A percentile compares a stretch with the other conserved stretches of the same genome.
phyloP scores from a whole-genome alignment of 768 basidiomycete genomes.

The Xanthoconium stramineum region DNA sequence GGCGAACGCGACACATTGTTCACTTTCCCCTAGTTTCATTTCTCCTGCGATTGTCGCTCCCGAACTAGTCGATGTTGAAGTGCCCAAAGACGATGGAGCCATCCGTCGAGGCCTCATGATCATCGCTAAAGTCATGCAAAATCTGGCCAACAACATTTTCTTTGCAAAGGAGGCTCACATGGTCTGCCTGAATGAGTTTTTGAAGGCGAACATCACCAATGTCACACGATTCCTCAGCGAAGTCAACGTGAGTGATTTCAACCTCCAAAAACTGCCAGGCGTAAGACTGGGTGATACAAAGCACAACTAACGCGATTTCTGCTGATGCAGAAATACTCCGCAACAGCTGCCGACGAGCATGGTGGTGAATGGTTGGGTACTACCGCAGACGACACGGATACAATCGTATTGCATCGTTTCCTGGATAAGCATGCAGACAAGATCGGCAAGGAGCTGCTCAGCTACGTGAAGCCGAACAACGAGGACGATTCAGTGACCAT shows the following conservation, averaged over 20 bases:
- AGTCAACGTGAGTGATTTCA: slow-evolving; percentile 50
- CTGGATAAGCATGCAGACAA: slow-evolving; percentile 84
- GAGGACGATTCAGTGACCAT: slow-evolving; percentile 54
- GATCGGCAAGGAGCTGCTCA: slow-evolving; percentile 82
- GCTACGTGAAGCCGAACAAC: slow-evolving; percentile 55
- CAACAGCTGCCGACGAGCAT: slow-evolving; percentile 52
- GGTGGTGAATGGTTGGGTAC: slow-evolving; percentile 71
- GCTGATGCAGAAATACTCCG: slow-evolving; percentile 40
- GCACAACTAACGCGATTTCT: background rate
- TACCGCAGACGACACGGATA: slow-evolving; percentile 81
- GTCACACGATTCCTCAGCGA: slow-evolving; percentile 78
- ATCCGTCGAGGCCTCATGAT: slow-evolving; percentile 79
- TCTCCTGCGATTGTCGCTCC: slow-evolving; percentile 89
- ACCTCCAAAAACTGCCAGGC: too few relatives aligned
- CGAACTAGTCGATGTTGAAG: slow-evolving; percentile 77
- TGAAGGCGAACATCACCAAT: slow-evolving; percentile 63
- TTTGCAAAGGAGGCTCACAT: slow-evolving; percentile 91
- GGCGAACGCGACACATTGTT: background rate
- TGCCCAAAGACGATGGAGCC: slow-evolving; percentile 58
- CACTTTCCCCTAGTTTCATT: slow-evolving; percentile 61
- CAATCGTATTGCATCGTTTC: slow-evolving; percentile 79
- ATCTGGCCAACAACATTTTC: slow-evolving; percentile 89
- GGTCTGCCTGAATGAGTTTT: slow-evolving; percentile 74
- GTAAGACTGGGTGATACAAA: too few relatives aligned
- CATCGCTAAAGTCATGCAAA: slow-evolving; percentile 91